These are phyloP conservation scores for Sphaerulina vaccinii DNA, from an alignment of 2,329 filamentous ascomycete species.

Conservation along the genomic window DNA sequence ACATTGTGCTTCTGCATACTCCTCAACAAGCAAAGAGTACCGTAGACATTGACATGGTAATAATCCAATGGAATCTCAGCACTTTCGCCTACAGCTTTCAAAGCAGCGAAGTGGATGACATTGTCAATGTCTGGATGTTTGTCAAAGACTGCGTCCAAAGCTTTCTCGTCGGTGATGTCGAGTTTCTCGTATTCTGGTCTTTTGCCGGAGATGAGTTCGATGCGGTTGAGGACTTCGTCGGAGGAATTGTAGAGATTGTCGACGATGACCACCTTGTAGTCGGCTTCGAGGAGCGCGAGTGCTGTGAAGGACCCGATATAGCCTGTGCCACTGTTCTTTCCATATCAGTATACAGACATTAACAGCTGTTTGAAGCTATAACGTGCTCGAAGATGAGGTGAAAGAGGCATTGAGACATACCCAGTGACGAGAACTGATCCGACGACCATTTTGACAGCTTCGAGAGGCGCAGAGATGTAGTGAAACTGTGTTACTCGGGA, in stretches of 20 bases:
- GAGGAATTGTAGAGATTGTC: slow-evolving; percentile 98
- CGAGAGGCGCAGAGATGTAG: not conserved
- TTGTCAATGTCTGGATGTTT: slow-evolving; percentile 93
- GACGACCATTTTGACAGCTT: slow-evolving; percentile 24
- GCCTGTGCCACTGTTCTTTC: slow-evolving; percentile 74
- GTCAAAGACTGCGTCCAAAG: slow-evolving; percentile 80
- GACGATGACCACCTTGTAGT: slow-evolving; percentile 93
- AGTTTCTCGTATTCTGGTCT: slow-evolving; percentile 79
- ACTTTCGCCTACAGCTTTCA: slow-evolving; percentile 98
- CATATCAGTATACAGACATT: slow-evolving; percentile 7
- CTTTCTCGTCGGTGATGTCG: slow-evolving; percentile 84
- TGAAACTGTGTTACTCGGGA: not conserved
- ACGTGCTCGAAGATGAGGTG: slow-evolving; percentile 2
- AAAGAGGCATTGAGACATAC: no score
- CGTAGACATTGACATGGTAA: slow-evolving; percentile 94
- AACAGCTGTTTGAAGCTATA: not conserved
- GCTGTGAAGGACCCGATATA: slow-evolving; percentile 99
- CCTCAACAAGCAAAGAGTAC: slow-evolving; percentile 80
- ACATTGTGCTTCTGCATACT: slow-evolving; percentile 90
- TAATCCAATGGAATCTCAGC: slow-evolving; percentile 93
- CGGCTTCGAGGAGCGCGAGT: slow-evolving; percentile 86
- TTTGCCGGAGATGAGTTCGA: slow-evolving; percentile 89
- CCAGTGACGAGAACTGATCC: slow-evolving; percentile 30
- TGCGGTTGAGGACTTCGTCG: slow-evolving; percentile 85
- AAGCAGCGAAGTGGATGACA: slow-evolving; percentile 96